Evolutionary conservation across 805 yeast species (phyloP), one percentile per base, ranked within the genome.

Genomic region (Cyberlindnera americana): DNA sequence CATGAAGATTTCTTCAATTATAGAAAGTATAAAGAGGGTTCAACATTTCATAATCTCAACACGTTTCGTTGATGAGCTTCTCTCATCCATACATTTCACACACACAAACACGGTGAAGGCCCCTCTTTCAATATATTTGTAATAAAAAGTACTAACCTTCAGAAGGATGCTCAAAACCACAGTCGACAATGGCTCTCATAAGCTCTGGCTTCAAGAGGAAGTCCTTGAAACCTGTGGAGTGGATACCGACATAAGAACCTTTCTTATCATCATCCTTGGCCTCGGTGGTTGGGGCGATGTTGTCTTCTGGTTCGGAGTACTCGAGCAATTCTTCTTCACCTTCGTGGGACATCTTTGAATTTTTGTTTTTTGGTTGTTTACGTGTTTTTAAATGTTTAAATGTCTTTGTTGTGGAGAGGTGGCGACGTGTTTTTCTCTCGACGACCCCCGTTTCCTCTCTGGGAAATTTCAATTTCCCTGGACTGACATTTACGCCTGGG

Each of bases 81-180:
- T n/a, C n/a, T n/a, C n/a, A n/a, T n/a, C n/a, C 23, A 21, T 7
- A 7, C 9, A 21, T 21, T 21, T 21, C 23, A 21, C 23, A 21
- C 23, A 21, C 23, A 21, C 23, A 21, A 7, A 21, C 23, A 21
- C 23, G 10, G 23, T 21, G 6, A 10, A 7, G 23, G 6, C 23
- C 27, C 14, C 10, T 22, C 24, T 22, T 22, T 22, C 24, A 8
- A 8, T 11, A 30, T 21, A 35, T 40, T 37, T 6, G 15, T 18
- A 29, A 22, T 35, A 30, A 8, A 21, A 16, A n/a, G 34, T 65
- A 82, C 93, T 77, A 70, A 85, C 93, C 95, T 83, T 91, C 99
- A 52, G 96, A 88, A 52, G 99, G 99, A 73, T 91, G 99, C 74
- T 91, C 99, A 64, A 91, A 91, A 75, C 99, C 99, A 75, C 97